Conservation (phyloP, 805 yeast genomes). For the Helenozyma baotianmanensis region DNA sequence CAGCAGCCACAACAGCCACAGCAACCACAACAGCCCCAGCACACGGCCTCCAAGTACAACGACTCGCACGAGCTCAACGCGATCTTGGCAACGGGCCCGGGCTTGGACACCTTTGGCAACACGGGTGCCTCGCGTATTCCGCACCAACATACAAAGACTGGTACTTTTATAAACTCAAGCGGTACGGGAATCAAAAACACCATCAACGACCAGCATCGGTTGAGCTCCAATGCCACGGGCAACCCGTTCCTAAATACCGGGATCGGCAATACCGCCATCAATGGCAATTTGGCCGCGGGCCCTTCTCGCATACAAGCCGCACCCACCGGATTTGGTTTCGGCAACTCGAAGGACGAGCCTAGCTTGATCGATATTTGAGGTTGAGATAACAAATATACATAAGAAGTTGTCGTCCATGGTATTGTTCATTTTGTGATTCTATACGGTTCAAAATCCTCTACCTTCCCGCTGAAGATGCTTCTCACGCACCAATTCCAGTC, state of each 20-base stretch:
- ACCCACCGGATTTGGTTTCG: slow-evolving; percentile 92
- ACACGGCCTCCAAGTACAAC: slow-evolving; percentile 28
- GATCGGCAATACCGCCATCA: slow-evolving; percentile 33
- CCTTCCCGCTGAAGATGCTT: slow-evolving; percentile 41
- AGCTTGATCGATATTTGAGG: slow-evolving; percentile 43
- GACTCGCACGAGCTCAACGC: slow-evolving; percentile 65
- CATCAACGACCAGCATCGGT: slow-evolving; percentile 28
- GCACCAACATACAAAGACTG: slow-evolving; percentile 84
- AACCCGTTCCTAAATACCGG: slow-evolving; percentile 67
- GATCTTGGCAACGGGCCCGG: slow-evolving; percentile 80
- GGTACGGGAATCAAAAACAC: slow-evolving; percentile 73
- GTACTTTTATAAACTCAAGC: slow-evolving; percentile 77
- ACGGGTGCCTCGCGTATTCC: slow-evolving; percentile 82
- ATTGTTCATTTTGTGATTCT: background rate
- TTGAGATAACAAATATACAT: background rate
- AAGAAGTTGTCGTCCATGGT: no score
- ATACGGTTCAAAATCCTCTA: slow-evolving; percentile 3
- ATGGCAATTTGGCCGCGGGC: slow-evolving; percentile 26
- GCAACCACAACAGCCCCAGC: slow-evolving; percentile 15
- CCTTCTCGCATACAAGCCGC: slow-evolving; percentile 59
- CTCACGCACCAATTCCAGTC: slow-evolving; percentile 66
- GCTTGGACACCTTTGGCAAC: slow-evolving; percentile 90
- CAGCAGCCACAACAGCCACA: slow-evolving; percentile 28
- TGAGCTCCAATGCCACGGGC: slow-evolving; percentile 39
- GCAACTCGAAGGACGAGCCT: slow-evolving; percentile 59